Base-by-base conservation (phyloP, 2,329 filamentous ascomycete species). In the Exophiala alcalophila region DNA sequence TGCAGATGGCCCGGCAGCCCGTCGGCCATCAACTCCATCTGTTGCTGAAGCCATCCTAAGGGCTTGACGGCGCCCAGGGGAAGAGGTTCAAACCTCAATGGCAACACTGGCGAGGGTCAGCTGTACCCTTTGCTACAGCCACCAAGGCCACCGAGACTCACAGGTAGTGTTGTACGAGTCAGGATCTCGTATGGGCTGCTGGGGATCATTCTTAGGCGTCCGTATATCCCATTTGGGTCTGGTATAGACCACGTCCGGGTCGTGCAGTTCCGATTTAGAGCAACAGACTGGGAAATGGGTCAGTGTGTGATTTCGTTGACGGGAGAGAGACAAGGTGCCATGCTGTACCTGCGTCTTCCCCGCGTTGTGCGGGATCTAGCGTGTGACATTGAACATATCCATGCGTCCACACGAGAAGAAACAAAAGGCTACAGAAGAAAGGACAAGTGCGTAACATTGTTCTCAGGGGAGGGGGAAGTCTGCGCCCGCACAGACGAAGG, bases 1-100 rank as follows among this genome's bases (percentile, higher is more conserved):
- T 68, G 67, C 45, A 73, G 54, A 44, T 77, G 72, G 3, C 77
- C 76, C 0, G 72, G 71, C 1, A 79, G 65, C 2, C 76, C 77
- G 40, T 69, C 57, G 12, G 70, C 72, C 56, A 68, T 69, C 21
- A 74, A 63, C 4, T 62, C 54, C 35, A 78, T 59, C 54, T 80
- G 69, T 19, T 72, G 69, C 15, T 63, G 58, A 4, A 80, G 63
- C 67, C 77, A 80, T 44, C 76, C 76, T 6, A 57, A 48, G 0
- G 77, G 67, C 34, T 65, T 70, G 33, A 78, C 67, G 3, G 68
- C 61, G n/a, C 74, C 73, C 10, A 78, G 59, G 0, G 73, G 64
- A 1, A 76, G 54, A 5, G 65, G 61, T n/a, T 62, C 41, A 41
- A 68, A 66, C 5, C 51, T 54, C 49, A 64, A 58, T 4, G 65